Percentiles rank a stretch among this genome's conserved stretches.
Evolutionary conservation across 371 early-diverging fungal species (phyloP).

Genomic region (Rhizopus delemar): DNA sequence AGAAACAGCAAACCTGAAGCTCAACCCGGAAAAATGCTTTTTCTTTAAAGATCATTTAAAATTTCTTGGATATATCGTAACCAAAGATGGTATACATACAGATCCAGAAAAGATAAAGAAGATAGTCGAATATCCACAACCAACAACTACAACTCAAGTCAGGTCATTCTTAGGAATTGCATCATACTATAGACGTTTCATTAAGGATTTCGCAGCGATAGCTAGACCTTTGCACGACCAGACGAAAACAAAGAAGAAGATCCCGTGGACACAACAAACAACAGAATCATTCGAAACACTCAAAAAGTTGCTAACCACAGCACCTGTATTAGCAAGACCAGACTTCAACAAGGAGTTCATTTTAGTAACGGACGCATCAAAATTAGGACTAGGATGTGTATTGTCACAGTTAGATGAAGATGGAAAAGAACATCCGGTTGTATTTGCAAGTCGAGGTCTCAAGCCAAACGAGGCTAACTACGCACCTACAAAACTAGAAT

Average conservation of each 20-base stretch:
- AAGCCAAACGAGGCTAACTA: slow-evolving; percentile 5
- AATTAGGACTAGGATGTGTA: slow-evolving; percentile 3
- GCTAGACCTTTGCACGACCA: slow-evolving; percentile 5
- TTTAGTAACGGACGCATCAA: slow-evolving; percentile 1
- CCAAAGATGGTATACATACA: background rate
- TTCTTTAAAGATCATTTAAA: slow-evolving; percentile 1
- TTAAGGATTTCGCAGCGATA: slow-evolving; percentile 1
- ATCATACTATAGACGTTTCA: slow-evolving; percentile 4
- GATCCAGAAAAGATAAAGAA: slow-evolving; percentile 5
- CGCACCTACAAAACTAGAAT: slow-evolving; percentile 2
- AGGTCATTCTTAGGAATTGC: slow-evolving; percentile 2
- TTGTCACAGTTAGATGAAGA: background rate
- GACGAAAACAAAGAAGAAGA: background rate
- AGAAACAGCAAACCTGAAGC: background rate
- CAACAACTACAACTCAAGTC: background rate
- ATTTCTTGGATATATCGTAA: slow-evolving; percentile 9
- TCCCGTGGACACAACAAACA: background rate
- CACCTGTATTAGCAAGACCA: background rate
- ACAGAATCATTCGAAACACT: slow-evolving; percentile 6
- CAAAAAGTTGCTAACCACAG: background rate
- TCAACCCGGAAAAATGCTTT: background rate
- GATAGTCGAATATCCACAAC: background rate
- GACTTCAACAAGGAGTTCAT: slow-evolving; percentile 1
- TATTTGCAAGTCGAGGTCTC: slow-evolving; percentile 2
- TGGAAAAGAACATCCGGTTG: background rate